A percentile compares a stretch with the other conserved stretches of the same genome.
Evolutionary conservation across 352 stramenopile genomes (phyloP).

Genomic region (Plasmopara viticola): DNA sequence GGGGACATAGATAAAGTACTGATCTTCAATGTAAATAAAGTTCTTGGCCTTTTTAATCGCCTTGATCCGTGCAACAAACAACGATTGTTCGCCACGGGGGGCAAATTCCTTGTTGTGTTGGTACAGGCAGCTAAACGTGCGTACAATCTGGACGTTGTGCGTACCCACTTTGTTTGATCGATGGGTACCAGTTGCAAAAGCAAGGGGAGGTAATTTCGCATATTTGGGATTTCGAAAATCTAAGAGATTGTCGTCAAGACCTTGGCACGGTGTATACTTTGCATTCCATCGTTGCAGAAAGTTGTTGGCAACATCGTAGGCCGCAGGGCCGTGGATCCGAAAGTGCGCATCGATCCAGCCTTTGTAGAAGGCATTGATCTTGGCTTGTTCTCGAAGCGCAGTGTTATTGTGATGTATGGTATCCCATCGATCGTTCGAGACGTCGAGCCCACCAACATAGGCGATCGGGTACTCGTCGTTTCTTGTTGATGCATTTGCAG

Average conservation of each 20-base stretch:
- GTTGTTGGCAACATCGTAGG: slow-evolving; percentile 47
- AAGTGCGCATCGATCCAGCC: slow-evolving; percentile 52
- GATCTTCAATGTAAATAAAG: slow-evolving; percentile 26
- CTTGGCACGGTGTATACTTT: slow-evolving; percentile 6
- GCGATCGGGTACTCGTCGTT: slow-evolving; percentile 22
- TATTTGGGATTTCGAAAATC: slow-evolving; percentile 16
- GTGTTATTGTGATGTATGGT: slow-evolving; percentile 41
- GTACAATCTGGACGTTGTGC: slow-evolving; percentile 46
- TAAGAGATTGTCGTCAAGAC: slow-evolving; percentile 15
- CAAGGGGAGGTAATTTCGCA: slow-evolving; percentile 8
- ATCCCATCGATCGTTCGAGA: slow-evolving; percentile 54
- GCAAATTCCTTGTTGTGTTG: slow-evolving; percentile 47
- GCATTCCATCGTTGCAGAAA: slow-evolving; percentile 53
- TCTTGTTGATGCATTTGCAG: too few species aligned
- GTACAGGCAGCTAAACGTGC: slow-evolving; percentile 49
- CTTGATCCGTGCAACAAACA: slow-evolving; percentile 38
- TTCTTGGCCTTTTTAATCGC: slow-evolving; percentile 41
- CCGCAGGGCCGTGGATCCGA: slow-evolving; percentile 37
- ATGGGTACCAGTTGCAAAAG: slow-evolving; percentile 7
- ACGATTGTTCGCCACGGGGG: slow-evolving; percentile 37
- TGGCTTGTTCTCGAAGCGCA: slow-evolving; percentile 20
- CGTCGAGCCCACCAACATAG: slow-evolving; percentile 49
- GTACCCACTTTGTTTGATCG: slow-evolving; percentile 10
- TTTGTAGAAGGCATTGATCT: slow-evolving; percentile 27
- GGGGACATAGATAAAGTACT: slow-evolving; percentile 36